Conservation (phyloP, 2,329 filamentous ascomycete genomes). For the Nemania abortiva region DNA sequence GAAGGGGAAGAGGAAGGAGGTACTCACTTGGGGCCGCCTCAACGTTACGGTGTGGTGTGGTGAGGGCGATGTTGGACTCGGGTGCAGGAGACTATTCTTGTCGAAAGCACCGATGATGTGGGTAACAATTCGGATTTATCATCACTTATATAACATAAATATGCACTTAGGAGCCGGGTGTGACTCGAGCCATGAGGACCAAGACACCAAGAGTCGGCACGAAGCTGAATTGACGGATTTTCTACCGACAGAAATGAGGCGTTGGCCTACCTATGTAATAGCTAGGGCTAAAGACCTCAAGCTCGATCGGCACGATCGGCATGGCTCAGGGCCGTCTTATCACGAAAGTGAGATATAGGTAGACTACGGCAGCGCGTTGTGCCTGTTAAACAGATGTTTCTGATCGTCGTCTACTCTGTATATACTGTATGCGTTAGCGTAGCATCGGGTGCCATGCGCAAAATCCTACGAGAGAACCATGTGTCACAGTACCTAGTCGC, state of each 20-base stretch:
- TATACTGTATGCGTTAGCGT: constrained; percentile 22
- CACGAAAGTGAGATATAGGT: constrained; percentile 6
- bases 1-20: background rate
- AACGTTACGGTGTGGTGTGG: constrained; percentile 16
- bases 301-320: constrained; percentile 13
- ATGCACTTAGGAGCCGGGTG: background rate
- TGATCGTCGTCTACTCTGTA: constrained; percentile 3
- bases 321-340: constrained; percentile 19
- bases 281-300: constrained; percentile 1
- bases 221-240: constrained; percentile 8
- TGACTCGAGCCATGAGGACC: constrained; percentile 3
- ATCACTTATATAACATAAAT: constrained; percentile 21
- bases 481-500: constrained; percentile 6
- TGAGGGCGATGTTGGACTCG: background rate
- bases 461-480: constrained; percentile 1
- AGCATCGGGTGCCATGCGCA: constrained; percentile 5
- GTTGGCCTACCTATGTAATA: constrained; percentile 16
- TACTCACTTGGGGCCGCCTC: constrained; percentile 22
- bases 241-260: background rate
- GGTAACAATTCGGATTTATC: constrained; percentile 10
- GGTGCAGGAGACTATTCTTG: constrained; percentile 15
- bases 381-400: constrained; percentile 4
- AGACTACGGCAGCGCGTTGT: background rate
- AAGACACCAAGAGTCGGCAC: constrained; percentile 4
- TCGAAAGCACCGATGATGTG: background rate